A percentile compares a stretch with the other conserved stretches of the same genome.
phyloP scores from a whole-genome alignment of 495 filamentous ascomycete genomes.

The Acidiella bohemica region DNA sequence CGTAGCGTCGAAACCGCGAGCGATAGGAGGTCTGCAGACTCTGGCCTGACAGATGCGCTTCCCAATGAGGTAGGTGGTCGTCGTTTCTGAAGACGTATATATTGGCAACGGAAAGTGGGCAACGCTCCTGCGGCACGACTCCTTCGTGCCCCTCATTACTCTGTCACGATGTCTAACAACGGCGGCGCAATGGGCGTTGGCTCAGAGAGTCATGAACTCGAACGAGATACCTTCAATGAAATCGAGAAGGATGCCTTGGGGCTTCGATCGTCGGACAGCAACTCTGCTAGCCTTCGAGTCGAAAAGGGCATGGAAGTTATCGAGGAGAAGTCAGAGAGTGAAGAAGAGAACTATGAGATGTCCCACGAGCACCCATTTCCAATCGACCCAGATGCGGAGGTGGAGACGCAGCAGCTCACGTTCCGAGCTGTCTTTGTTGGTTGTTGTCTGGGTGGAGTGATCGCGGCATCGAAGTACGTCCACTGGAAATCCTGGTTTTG shows the following conservation, averaged over 20 bases:
- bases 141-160: background rate
- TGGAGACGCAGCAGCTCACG: slow-evolving; percentile 10
- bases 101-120: background rate
- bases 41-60: no score
- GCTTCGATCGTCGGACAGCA: slow-evolving; percentile 3
- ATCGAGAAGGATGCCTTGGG: slow-evolving; percentile 7
- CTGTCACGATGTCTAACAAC: slow-evolving; percentile 1
- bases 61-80: background rate
- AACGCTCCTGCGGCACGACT: background rate
- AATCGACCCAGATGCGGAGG: slow-evolving; percentile 9
- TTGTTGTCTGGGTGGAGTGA: slow-evolving; percentile 11
- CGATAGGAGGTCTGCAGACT: slow-evolving; percentile 1
- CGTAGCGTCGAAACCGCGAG: background rate
- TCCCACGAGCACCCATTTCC: slow-evolving; percentile 13
- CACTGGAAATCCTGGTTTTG: no score
- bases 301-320: slow-evolving; percentile 6
- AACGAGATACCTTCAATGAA: slow-evolving; percentile 3
- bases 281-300: background rate
- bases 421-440: slow-evolving; percentile 11
- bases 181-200: slow-evolving; percentile 9
- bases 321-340: slow-evolving; percentile 1
- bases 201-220: background rate
- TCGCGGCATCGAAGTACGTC: slow-evolving; percentile 11
- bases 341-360: background rate
- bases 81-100: background rate